These are phyloP conservation scores for Astrothelium macrocarpum DNA, from an alignment of 495 filamentous ascomycete species.

Conservation along the genomic window DNA sequence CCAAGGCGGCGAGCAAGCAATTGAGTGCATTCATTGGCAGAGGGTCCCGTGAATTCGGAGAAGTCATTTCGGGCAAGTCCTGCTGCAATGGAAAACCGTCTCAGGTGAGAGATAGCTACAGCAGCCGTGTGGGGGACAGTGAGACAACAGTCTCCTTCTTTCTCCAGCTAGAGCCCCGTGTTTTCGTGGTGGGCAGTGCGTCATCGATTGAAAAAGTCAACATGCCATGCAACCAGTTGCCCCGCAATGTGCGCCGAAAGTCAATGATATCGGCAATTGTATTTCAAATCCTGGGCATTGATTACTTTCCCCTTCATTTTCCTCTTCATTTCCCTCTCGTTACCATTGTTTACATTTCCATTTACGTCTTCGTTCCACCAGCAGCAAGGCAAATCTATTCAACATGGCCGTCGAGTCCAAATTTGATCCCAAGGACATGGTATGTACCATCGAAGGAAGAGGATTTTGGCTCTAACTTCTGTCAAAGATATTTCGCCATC, in stretches of 20 bases:
- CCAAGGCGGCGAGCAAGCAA: not conserved
- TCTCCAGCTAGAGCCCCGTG: not conserved
- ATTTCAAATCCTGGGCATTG: not conserved
- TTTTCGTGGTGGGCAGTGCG: not conserved
- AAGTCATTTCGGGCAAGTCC: too few species aligned
- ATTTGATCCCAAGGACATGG: constrained; percentile 28
- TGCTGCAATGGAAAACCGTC: not conserved
- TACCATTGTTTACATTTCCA: not conserved
- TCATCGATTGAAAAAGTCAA: constrained; percentile 3
- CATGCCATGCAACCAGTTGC: not conserved
- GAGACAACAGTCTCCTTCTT: too few species aligned
- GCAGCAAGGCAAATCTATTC: not conserved
- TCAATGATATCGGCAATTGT: not conserved
- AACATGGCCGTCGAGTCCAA: constrained; percentile 18
- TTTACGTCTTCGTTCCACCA: not conserved
- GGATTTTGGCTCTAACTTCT: not conserved
- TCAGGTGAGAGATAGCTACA: not conserved
- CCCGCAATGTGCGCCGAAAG: not conserved
- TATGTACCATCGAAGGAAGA: not conserved
- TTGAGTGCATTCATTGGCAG: too few species aligned
- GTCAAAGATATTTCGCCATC: constrained; percentile 27
- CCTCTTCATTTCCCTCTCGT: not conserved
- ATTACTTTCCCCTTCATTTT: not conserved
- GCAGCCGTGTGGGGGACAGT: too few species aligned
- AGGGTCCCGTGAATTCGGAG: too few species aligned